Conservation (phyloP, 1,139 yeast genomes). For the Arxiozyma telluris region DNA sequence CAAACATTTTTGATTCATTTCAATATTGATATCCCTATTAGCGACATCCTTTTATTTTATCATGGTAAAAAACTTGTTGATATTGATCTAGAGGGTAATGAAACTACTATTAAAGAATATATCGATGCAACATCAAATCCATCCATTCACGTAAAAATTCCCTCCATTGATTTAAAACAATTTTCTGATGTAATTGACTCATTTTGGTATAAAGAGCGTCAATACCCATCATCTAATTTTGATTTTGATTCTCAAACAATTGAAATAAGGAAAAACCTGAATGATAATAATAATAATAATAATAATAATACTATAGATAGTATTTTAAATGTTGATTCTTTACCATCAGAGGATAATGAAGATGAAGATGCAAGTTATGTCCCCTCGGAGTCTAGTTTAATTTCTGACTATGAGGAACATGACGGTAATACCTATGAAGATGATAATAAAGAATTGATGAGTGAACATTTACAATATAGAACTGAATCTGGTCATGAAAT, state of each 20-base stretch:
- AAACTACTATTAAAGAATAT: conserved; percentile 15
- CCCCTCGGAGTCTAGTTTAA: not conserved
- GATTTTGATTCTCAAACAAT: not conserved
- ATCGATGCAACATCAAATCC: conserved; percentile 9
- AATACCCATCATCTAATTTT: not conserved
- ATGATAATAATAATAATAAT: too few relatives aligned
- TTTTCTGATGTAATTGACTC: conserved; percentile 12
- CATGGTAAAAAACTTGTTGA: conserved; percentile 22
- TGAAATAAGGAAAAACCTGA: conserved; percentile 7
- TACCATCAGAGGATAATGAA: not conserved
- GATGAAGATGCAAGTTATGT: not conserved
- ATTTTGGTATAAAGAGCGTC: conserved; percentile 24
- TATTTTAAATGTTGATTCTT: conserved; percentile 1
- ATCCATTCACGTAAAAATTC: conserved; percentile 25
- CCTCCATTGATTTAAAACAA: conserved; percentile 10
- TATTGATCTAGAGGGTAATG: conserved; percentile 15
- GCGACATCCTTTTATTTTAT: conserved; percentile 22
- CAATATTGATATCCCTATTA: conserved; percentile 11
- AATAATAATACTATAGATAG: not conserved
- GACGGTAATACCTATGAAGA: not conserved
- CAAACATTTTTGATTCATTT: conserved; percentile 20
- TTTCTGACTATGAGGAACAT: not conserved
- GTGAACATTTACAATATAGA: not conserved
- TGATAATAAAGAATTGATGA: not conserved
- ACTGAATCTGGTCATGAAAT: conserved; percentile 13